Evolutionary conservation across 257 asterid species (phyloP).

Genomic region (Nicotiana obtusifolia): DNA sequence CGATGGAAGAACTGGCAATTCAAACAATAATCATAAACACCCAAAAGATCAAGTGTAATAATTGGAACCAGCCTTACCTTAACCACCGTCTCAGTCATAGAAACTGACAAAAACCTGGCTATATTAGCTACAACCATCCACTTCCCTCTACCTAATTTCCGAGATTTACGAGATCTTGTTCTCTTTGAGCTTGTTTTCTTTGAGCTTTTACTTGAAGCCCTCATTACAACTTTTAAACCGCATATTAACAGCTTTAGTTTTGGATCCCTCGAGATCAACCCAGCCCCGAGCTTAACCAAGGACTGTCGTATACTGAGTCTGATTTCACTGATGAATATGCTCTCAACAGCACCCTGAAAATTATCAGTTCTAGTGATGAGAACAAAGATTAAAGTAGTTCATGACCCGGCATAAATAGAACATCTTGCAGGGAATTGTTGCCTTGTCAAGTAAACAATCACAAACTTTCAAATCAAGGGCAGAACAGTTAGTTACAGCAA

Average conservation of each 20-base stretch:
- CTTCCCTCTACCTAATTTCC: conserved; percentile 81
- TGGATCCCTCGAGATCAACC: conserved; percentile 91
- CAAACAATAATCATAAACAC: not conserved
- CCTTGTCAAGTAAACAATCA: not conserved
- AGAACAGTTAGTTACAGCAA: not conserved
- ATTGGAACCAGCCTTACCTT: conserved; percentile 48
- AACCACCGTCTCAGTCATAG: conserved; percentile 63
- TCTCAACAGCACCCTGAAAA: conserved; percentile 85
- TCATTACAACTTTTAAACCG: conserved; percentile 75
- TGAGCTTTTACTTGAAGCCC: conserved; percentile 67
- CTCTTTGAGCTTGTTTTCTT: conserved; percentile 27
- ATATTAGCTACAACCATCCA: conserved; percentile 86
- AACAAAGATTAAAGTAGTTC: not conserved
- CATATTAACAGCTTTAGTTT: conserved; percentile 78
- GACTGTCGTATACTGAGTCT: conserved; percentile 88
- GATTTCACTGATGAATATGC: conserved; percentile 82
- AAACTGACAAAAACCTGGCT: conserved; percentile 85
- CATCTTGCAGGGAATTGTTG: not conserved
- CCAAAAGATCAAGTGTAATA: not conserved
- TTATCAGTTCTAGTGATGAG: conserved; percentile 8
- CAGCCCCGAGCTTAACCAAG: conserved; percentile 84
- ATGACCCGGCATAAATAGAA: not conserved
- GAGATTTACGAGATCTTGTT: conserved; percentile 51
- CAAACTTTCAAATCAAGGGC: not conserved
- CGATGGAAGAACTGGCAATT: not conserved